Percentiles rank a stretch among this genome's conserved stretches.
These are phyloP conservation scores for Suhomyces canberraensis DNA, from an alignment of 805 yeast species.

Conservation along the genomic window DNA sequence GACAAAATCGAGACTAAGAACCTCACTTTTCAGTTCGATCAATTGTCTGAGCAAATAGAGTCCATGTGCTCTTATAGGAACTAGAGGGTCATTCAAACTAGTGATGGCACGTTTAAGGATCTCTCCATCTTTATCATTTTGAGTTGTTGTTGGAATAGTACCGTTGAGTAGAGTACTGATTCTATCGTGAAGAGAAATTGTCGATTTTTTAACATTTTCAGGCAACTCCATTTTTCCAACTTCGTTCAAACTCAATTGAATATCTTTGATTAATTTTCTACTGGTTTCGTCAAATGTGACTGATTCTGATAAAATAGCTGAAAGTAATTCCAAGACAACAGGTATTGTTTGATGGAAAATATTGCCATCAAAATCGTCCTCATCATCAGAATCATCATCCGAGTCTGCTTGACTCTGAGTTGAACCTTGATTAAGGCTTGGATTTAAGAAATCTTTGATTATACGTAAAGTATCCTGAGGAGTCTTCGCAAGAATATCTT, in stretches of 20 bases:
- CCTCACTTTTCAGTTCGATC: conserved; percentile 47
- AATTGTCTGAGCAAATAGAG: conserved; percentile 59
- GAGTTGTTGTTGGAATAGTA: conserved; percentile 17
- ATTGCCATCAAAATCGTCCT: conserved; percentile 23
- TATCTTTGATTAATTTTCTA: conserved; percentile 24
- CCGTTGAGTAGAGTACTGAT: conserved; percentile 28
- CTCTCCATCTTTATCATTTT: conserved; percentile 33
- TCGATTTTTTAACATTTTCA: conserved; percentile 11
- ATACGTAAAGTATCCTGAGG: conserved; percentile 55
- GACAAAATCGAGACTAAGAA: conserved; percentile 51
- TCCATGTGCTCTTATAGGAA: conserved; percentile 88
- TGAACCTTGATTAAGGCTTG: conserved; percentile 22
- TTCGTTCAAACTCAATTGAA: conserved; percentile 19
- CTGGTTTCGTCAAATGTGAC: conserved; percentile 26
- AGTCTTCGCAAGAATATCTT: conserved; percentile 51
- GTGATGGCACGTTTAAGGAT: conserved; percentile 57
- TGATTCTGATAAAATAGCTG: conserved; percentile 35
- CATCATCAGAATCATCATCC: conserved; percentile 28
- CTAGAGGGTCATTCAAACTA: conserved; percentile 69
- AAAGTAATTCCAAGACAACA: conserved; percentile 31
- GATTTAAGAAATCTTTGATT: conserved; percentile 27
- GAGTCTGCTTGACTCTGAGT: conserved; percentile 10
- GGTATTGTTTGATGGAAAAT: conserved; percentile 20
- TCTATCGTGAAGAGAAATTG: conserved; percentile 26
- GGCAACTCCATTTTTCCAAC: conserved; percentile 1